phyloP scores from a whole-genome alignment of 345 rosid species.

The Camelina laxa region DNA sequence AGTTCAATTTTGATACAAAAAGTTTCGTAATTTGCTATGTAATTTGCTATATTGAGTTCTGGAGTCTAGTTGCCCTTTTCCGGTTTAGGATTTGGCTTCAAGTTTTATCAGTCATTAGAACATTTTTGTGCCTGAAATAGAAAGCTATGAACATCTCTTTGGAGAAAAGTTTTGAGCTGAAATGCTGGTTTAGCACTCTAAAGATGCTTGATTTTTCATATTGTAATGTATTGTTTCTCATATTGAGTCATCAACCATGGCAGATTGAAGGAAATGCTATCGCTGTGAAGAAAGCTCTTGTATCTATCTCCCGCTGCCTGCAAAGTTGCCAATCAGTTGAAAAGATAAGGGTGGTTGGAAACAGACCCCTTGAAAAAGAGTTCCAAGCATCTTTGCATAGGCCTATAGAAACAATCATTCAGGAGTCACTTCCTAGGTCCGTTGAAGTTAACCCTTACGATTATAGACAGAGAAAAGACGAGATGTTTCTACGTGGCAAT shows the following conservation, averaged over 20 bases:
- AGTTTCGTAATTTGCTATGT: too few relatives aligned
- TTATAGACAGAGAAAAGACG: slow-evolving; percentile 17
- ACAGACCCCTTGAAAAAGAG: slow-evolving; percentile 41
- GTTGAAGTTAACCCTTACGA: slow-evolving; percentile 42
- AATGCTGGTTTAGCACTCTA: slow-evolving; percentile 5
- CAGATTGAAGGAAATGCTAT: slow-evolving; percentile 83
- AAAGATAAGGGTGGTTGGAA: slow-evolving; percentile 47
- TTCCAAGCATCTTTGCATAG: slow-evolving; percentile 42
- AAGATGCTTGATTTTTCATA: slow-evolving; percentile 7
- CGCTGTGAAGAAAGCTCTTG: slow-evolving; percentile 75
- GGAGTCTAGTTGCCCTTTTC: neutral
- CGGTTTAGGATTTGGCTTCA: slow-evolving; percentile 9
- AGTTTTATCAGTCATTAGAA: neutral
- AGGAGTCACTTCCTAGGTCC: slow-evolving; percentile 45
- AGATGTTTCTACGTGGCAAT: slow-evolving; percentile 19
- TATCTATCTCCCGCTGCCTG: slow-evolving; percentile 72
- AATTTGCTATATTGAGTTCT: too few relatives aligned
- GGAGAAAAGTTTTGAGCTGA: slow-evolving; percentile 14
- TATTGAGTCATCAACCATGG: slow-evolving; percentile 29
- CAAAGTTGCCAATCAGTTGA: slow-evolving; percentile 63
- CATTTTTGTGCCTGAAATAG: neutral
- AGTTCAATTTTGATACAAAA: slow-evolving; percentile 3
- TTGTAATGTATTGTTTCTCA: slow-evolving; percentile 11
- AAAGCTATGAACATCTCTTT: neutral
- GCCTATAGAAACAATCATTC: slow-evolving; percentile 42